Evolutionary conservation across 805 yeast genomes (phyloP).

Genomic region (Candida sithepensis): DNA sequence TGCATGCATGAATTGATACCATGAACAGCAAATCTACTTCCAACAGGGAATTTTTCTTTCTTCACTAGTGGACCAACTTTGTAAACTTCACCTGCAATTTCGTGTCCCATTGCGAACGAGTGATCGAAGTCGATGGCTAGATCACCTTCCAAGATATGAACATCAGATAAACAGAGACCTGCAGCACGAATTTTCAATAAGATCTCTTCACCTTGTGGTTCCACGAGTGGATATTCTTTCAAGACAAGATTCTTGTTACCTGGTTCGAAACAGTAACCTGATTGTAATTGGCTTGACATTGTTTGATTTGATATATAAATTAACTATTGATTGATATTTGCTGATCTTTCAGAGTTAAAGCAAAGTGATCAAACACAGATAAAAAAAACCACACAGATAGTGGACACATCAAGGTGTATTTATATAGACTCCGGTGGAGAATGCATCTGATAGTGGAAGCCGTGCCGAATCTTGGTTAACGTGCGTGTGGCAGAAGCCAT

Average conservation of each 20-base stretch:
- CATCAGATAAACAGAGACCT: slow-evolving; percentile 39
- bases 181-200: slow-evolving; percentile 15
- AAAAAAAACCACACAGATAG: no score
- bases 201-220: slow-evolving; percentile 6
- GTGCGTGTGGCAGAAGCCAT: no score
- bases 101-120: slow-evolving; percentile 29
- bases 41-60: slow-evolving; percentile 7
- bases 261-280: slow-evolving; percentile 7
- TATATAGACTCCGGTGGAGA: no score
- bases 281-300: slow-evolving; percentile 1
- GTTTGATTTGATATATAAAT: neutral
- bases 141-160: slow-evolving; percentile 32
- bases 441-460: no score
- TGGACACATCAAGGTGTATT: no score
- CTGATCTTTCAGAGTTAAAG: no score
- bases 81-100: slow-evolving; percentile 27
- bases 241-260: slow-evolving; percentile 5
- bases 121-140: slow-evolving; percentile 1
- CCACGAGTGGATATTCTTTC: slow-evolving; percentile 7
- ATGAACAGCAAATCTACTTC: slow-evolving; percentile 15
- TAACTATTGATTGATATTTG: no score
- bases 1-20: slow-evolving; percentile 25
- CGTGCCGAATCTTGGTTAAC: no score
- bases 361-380: no score
- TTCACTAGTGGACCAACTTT: slow-evolving; percentile 10